Percentiles rank a stretch among this genome's conserved stretches.
Evolutionary conservation across 228 moss, liverwort and hornwort species (phyloP).

Genomic region (Sphagnum magellanicum): DNA sequence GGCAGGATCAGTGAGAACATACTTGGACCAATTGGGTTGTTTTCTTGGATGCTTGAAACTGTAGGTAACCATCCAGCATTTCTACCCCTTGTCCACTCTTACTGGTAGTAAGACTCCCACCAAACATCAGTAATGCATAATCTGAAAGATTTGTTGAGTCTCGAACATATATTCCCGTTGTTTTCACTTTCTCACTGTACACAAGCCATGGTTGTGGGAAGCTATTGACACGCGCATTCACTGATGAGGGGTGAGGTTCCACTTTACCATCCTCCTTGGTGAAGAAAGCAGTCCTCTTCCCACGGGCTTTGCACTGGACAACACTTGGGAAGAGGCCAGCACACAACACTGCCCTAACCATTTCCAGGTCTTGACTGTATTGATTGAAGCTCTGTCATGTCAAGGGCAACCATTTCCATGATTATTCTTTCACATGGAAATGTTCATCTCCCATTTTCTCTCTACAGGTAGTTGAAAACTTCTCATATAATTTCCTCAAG

Average conservation of each 20-base stretch:
- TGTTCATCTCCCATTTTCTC: too few relatives aligned
- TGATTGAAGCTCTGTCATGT: conserved; percentile 65
- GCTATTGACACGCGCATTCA: conserved; percentile 80
- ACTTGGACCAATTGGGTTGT: conserved; percentile 90
- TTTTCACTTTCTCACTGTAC: conserved; percentile 94
- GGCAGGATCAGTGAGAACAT: neutral
- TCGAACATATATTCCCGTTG: conserved; percentile 82
- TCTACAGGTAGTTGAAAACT: too few relatives aligned
- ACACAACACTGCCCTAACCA: conserved; percentile 92
- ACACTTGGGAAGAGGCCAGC: conserved; percentile 95
- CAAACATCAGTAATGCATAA: conserved; percentile 97
- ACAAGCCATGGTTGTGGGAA: conserved; percentile 90
- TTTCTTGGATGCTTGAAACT: conserved; percentile 80
- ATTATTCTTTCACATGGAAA: too few relatives aligned
- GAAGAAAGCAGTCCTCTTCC: conserved; percentile 91
- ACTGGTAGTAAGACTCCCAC: conserved; percentile 73
- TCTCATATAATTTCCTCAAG: too few relatives aligned
- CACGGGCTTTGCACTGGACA: conserved; percentile 87
- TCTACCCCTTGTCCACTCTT: conserved; percentile 77
- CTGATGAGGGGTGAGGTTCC: conserved; percentile 94
- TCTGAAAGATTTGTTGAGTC: conserved; percentile 92
- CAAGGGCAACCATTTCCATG: too few relatives aligned
- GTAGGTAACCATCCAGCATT: conserved; percentile 91
- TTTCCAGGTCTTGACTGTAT: conserved; percentile 90
- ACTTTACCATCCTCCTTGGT: conserved; percentile 99